These are phyloP conservation scores for Conticribra guillardii DNA, from an alignment of 108 stramenopile species.

Conservation along the genomic window DNA sequence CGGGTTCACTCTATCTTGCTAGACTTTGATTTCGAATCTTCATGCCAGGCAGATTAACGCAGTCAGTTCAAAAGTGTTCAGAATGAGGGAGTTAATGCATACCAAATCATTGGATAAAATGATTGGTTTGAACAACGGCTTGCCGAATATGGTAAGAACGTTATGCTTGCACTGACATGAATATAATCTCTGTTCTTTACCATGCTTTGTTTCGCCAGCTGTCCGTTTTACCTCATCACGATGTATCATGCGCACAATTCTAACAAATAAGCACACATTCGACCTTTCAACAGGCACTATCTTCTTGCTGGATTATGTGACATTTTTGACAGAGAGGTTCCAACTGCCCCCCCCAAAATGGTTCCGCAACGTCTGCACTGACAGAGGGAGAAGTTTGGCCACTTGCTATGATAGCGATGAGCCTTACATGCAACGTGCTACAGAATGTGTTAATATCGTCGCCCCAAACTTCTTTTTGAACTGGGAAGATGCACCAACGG, in stretches of 20 bases:
- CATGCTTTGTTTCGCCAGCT: background rate
- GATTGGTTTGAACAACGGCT: slow-evolving; percentile 29
- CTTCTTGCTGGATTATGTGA: slow-evolving; percentile 15
- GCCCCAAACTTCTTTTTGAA: too few species aligned
- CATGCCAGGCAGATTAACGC: slow-evolving; percentile 13
- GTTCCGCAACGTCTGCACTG: slow-evolving; percentile 30
- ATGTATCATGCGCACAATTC: background rate
- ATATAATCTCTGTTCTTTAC: background rate
- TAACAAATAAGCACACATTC: background rate
- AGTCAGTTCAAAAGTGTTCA: slow-evolving; percentile 24
- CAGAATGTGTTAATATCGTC: slow-evolving; percentile 4
- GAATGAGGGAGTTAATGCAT: slow-evolving; percentile 17
- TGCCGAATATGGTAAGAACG: slow-evolving; percentile 17
- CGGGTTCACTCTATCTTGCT: too few species aligned
- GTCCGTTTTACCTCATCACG: background rate
- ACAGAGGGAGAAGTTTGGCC: slow-evolving; percentile 6
- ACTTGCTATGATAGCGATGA: slow-evolving; percentile 15
- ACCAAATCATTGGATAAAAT: slow-evolving; percentile 8
- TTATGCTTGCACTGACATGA: background rate
- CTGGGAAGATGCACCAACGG: too few species aligned
- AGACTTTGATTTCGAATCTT: too few species aligned
- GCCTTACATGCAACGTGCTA: background rate
- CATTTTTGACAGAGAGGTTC: slow-evolving; percentile 4
- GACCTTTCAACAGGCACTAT: slow-evolving; percentile 7
- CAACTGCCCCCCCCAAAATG: slow-evolving; percentile 1